Percentiles rank a stretch among this genome's conserved stretches.
Evolutionary conservation across 345 rosid species (phyloP).

Genomic region (Citrus australasica): DNA sequence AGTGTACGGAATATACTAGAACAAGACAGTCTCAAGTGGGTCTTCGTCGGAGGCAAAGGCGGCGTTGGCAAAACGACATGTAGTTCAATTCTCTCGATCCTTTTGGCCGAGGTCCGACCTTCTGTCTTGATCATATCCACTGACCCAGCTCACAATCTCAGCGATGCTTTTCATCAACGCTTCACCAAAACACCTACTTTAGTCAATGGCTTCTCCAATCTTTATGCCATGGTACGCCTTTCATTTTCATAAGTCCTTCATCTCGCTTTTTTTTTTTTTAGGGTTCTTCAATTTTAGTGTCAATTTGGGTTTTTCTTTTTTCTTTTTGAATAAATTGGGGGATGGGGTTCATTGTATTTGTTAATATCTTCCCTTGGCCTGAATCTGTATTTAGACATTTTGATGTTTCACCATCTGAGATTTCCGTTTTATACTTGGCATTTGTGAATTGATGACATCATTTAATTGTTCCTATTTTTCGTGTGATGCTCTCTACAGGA

Average conservation of each 20-base stretch:
- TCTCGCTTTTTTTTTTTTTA: background rate
- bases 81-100: slow-evolving; percentile 85
- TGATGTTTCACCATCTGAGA: background rate
- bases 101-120: slow-evolving; percentile 73
- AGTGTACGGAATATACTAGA: slow-evolving; percentile 74
- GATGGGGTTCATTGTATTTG: background rate
- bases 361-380: background rate
- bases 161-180: slow-evolving; percentile 97
- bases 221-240: slow-evolving; percentile 78
- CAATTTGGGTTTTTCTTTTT: background rate
- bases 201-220: slow-evolving; percentile 89
- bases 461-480: background rate
- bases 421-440: background rate
- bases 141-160: slow-evolving; percentile 99
- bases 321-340: background rate
- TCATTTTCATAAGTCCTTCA: background rate
- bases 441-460: background rate
- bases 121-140: slow-evolving; percentile 98
- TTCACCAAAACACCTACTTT: slow-evolving; percentile 86
- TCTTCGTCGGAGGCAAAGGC: slow-evolving; percentile 98
- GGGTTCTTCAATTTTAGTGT: background rate
- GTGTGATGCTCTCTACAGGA: slow-evolving; percentile 42
- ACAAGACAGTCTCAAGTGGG: slow-evolving; percentile 93
- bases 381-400: background rate
- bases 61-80: slow-evolving; percentile 98